Evolutionary conservation across 2,329 filamentous ascomycete genomes (phyloP), one percentile per base, ranked within the genome.

Genomic region (Trichoderma pleuroti): DNA sequence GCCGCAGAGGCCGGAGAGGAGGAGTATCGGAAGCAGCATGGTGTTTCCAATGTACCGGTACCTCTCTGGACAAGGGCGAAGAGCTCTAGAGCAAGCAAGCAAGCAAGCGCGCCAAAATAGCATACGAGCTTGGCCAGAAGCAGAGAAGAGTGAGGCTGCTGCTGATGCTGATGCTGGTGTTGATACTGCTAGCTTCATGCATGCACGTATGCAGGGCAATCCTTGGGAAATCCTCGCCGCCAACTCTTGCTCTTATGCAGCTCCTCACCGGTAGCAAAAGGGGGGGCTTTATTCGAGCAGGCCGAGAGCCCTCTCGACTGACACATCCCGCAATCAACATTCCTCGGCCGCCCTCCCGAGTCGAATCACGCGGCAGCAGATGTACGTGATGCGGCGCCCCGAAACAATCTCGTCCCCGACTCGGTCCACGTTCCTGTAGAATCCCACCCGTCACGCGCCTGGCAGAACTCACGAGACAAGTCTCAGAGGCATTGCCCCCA

Each of bases 1-100:
- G 28, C 68, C 60, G n/a, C 28, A 69, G 28, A 65, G 68, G 36
- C 68, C 61, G 60, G 24, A 56, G 32, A 63, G 16, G 18, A 70
- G 36, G 6, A 70, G 21, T 46, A 59, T 57, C n/a, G 36, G 18
- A 5, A 56, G 52, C 12, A 70, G 26, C 68, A 70, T 70, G 34
- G 14, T 49, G 36, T 30, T 65, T 49, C 8, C 52, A 10, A 39
- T n/a, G 39, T 42, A 42, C 39, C 39, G n/a, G 16, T 59, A 59
- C 56, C 7, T 24, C 5, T 52, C n/a, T 18, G 11, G 24, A 21
- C 46, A 4, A 14, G 32, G 16, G 46, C 3, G 28, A 26, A 10
- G 39, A 32, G 39, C 18, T 49, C 42, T 12, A 21, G 42, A 49
- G n/a, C 42, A n/a, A 5, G 26, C 26, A 5, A 49, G n/a, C 42